These are phyloP conservation scores for Pythium biforme DNA, from an alignment of 352 stramenopile species.

Conservation along the genomic window DNA sequence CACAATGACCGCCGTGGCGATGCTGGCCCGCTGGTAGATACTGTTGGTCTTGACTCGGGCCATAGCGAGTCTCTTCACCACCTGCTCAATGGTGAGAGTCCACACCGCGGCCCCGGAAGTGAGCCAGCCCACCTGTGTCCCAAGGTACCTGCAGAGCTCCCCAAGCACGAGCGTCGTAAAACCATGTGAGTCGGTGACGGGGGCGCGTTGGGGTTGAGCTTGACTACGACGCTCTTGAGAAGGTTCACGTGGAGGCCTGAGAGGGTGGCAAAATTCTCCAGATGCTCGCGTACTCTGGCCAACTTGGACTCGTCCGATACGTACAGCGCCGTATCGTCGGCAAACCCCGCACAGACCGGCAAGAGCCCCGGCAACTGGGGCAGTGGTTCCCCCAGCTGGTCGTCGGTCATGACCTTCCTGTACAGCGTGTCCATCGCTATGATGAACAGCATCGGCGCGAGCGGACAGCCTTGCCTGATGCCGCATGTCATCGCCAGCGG, in stretches of 20 bases:
- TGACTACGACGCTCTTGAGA: background rate
- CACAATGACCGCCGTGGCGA: background rate
- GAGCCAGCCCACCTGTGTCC: background rate
- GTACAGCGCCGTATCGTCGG: background rate
- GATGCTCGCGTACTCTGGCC: background rate
- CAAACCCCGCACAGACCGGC: background rate
- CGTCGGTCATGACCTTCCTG: background rate
- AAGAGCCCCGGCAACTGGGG: background rate
- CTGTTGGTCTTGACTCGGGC: background rate
- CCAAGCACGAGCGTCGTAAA: background rate
- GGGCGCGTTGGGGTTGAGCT: background rate
- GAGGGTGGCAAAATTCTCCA: background rate
- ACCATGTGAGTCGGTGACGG: background rate
- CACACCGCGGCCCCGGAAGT: background rate
- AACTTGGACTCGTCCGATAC: background rate
- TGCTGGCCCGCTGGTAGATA: background rate
- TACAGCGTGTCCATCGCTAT: slow-evolving; percentile 12
- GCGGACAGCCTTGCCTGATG: slow-evolving; percentile 15
- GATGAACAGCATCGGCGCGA: slow-evolving; percentile 21
- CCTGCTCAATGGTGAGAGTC: background rate
- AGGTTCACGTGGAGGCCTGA: background rate
- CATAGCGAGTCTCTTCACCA: background rate
- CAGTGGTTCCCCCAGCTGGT: background rate
- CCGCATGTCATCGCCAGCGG: slow-evolving; percentile 6
- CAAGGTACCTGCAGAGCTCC: background rate